Percentiles rank a stretch among this genome's conserved stretches.
Conservation (phyloP, 768 basidiomycete genomes). For the Sutorius australiensis region DNA sequence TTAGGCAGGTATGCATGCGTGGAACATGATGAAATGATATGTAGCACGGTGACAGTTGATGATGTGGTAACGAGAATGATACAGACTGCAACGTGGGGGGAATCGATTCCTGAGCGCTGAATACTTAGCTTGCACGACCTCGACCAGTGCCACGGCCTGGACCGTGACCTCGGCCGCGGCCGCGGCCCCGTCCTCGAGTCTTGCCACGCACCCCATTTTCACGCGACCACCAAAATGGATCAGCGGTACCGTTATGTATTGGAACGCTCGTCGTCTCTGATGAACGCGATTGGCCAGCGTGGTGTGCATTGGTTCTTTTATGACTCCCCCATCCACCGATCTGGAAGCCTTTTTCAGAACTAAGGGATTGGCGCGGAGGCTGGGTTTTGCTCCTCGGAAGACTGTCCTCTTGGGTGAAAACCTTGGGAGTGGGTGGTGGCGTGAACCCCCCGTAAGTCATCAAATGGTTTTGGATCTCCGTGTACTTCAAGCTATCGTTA, state of each 20-base stretch:
- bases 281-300: neutral
- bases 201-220: slow-evolving; percentile 34
- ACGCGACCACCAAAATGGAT: slow-evolving; percentile 7
- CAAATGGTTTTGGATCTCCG: slow-evolving; percentile 52
- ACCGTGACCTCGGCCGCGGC: slow-evolving; percentile 37
- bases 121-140: slow-evolving; percentile 30
- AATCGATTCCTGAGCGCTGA: slow-evolving; percentile 2
- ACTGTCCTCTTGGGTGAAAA: slow-evolving; percentile 4
- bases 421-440: slow-evolving; percentile 37
- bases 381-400: slow-evolving; percentile 14
- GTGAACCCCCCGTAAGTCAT: slow-evolving; percentile 49
- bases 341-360: slow-evolving; percentile 3
- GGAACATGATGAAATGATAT: slow-evolving; percentile 19
- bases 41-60: slow-evolving; percentile 15
- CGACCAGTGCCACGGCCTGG: slow-evolving; percentile 37
- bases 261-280: slow-evolving; percentile 3
- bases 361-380: slow-evolving; percentile 8
- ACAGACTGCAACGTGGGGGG: slow-evolving; percentile 16
- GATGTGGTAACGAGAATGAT: slow-evolving; percentile 20
- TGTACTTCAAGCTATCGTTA: slow-evolving; percentile 35
- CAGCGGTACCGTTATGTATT: slow-evolving; percentile 8
- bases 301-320: neutral
- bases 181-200: slow-evolving; percentile 38
- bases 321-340: slow-evolving; percentile 9
- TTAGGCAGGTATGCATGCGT: slow-evolving; percentile 22